Base-by-base conservation (phyloP, 2,329 filamentous ascomycete species). In the Cordyceps cicadae region DNA sequence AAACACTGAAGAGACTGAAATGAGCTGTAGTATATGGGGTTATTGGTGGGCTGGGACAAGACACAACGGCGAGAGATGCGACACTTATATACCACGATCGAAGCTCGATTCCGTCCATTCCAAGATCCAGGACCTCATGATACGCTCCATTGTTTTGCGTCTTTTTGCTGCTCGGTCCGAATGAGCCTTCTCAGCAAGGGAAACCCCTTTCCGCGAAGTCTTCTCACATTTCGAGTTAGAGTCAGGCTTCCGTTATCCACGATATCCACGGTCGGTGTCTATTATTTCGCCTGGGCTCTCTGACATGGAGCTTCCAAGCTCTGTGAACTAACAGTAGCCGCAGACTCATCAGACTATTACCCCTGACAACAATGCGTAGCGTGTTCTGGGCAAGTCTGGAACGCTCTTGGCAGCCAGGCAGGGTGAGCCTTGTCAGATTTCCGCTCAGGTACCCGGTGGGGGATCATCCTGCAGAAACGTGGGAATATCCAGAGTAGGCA, bases 1-100 rank as follows among this genome's bases (percentile, higher is more conserved):
- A 72, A 37, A 15, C 14, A n/a, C 12, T 15, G 39, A 43, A 43
- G 14, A 3, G 39, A 43, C 39, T 5, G 39, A 43, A 19, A 34
- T 41, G 24, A 11, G 5, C 29, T 29, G 29, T 29, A 8, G 29
- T 29, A 29, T 6, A 12, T 14, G 39, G 15, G 52, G 52, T 24
- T 26, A 21, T 29, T 15, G 14, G 17, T 14, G 37, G 26, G 52
- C 24, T 21, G 39, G 29, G 26, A 32, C 12, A 46, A 17, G 39
- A 32, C 21, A 21, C 39, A 45, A 12, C 7, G 15, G 4, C 21
- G 26, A 14, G 53, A 55, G 9, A 19, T 7, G 2, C 19, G 26
- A 17, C 21, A 29, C 24, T 55, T 55, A 21, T 55, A 55, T 46
- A 34, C 26, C 12, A 46, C 17, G 14, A 8, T 9, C 34, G 34